Base-by-base conservation (phyloP, 1,284 basidiomycete genomes). In the Trametes versicolor region DNA sequence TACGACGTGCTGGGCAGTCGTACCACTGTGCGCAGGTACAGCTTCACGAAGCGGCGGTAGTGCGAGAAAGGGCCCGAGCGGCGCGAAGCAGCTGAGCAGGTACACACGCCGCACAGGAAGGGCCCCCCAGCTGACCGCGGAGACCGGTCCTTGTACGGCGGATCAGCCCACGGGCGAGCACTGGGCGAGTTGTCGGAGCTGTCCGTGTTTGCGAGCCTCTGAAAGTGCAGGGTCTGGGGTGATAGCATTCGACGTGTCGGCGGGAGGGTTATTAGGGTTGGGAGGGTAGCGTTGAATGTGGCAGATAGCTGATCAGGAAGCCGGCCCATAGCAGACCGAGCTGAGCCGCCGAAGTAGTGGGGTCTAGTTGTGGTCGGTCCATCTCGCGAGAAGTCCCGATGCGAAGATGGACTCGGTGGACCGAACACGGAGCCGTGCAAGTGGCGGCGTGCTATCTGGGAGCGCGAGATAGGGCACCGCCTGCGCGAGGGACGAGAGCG, bases 91-190 rank as follows among this genome's bases (percentile, higher is more conserved):
- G 41, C 41, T 43, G 41, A 17, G 41, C 17, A 17, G 41, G n/a
- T 43, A 43, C 41, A 43, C 41, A 48, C 47, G 47, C 23, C 25
- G 25, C 47, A 25, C 47, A 48, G 47, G 47, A 48, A 9, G 47
- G 23, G 5, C 25, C 21, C 8, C 29, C 21, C 47, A 48, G 47
- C 47, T 48, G 47, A 48, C 47, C 47, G 47, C 47, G 47, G 47
- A 48, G 15, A 21, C 47, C 47, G 47, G 47, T 48, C 47, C 47
- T 25, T 21, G 17, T 12, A 48, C 23, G 9, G 25, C 47, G 47
- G 47, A 48, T 27, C 21, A 21, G 23, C 25, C 23, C 17, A 19
- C 9, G 43, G 19, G 47, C 47, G 9, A 32, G 29, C 29, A 32
- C 29, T 23, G 25, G 47, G 23, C 4, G 8, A 25, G 12, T 23